Evolutionary conservation across 331 rosid genomes (phyloP).

Genomic region (Acacia concinna): DNA sequence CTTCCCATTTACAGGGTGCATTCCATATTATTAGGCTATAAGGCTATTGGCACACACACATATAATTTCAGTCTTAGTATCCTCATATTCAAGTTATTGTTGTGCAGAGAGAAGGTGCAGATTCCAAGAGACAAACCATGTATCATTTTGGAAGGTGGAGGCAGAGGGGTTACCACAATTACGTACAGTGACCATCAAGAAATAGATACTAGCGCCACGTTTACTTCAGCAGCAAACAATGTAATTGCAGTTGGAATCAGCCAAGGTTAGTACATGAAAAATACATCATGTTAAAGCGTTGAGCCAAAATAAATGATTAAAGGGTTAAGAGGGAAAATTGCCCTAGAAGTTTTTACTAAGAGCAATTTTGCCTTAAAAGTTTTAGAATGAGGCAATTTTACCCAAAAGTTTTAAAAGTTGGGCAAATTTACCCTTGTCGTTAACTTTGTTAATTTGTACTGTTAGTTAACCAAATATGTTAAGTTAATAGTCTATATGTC

Average conservation of each 20-base stretch:
- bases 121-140: conserved; percentile 19
- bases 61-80: not conserved
- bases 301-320: not conserved
- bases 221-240: not conserved
- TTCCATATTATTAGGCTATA: no score
- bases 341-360: no score
- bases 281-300: not conserved
- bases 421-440: no score
- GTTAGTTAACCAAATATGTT: no score
- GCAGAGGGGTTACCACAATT: not conserved
- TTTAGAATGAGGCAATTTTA: no score
- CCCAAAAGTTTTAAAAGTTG: no score
- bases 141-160: conserved; percentile 15
- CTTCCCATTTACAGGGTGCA: no score
- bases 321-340: no score
- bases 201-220: conserved; percentile 18
- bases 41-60: no score
- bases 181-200: conserved; percentile 13
- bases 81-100: not conserved
- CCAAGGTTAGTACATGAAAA: not conserved
- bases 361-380: not conserved
- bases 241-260: conserved; percentile 13
- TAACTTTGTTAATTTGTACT: no score
- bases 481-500: no score
- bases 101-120: conserved; percentile 26